These are phyloP conservation scores for Trichoderma sp. DNA, from an alignment of 2,329 filamentous ascomycete species.

Conservation along the genomic window DNA sequence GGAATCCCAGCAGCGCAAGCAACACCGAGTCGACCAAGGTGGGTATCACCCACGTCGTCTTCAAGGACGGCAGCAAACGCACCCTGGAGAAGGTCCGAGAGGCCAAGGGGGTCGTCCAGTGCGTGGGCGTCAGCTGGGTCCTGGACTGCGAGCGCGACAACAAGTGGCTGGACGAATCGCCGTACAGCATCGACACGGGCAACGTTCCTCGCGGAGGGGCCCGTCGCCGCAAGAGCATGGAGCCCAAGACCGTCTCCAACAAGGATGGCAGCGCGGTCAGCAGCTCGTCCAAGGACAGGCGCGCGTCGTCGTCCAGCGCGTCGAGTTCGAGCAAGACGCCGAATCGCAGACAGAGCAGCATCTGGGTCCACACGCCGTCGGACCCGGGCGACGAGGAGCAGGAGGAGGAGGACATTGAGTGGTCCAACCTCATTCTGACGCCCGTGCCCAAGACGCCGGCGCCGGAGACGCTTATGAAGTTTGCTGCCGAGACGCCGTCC, in stretches of 20 bases:
- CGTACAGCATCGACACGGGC: conserved; percentile 69
- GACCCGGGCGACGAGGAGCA: conserved; percentile 45
- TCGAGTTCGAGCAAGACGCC: conserved; percentile 51
- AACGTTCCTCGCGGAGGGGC: conserved; percentile 69
- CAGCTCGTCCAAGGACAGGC: conserved; percentile 40
- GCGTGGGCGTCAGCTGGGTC: conserved; percentile 86
- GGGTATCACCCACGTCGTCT: conserved; percentile 86
- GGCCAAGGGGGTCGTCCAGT: conserved; percentile 73
- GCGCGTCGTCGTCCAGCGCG: conserved; percentile 30
- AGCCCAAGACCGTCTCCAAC: conserved; percentile 70
- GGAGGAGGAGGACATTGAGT: conserved; percentile 46
- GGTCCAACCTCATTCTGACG: conserved; percentile 52
- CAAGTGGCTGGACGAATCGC: conserved; percentile 72
- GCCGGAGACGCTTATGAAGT: conserved; percentile 56
- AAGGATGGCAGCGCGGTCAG: conserved; percentile 65
- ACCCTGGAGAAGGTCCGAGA: conserved; percentile 80
- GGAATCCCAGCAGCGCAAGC: conserved; percentile 58
- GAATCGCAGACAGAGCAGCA: conserved; percentile 56
- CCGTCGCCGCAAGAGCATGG: conserved; percentile 79
- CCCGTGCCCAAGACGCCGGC: conserved; percentile 62
- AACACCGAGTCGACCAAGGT: conserved; percentile 54
- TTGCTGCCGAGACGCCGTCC: conserved; percentile 53
- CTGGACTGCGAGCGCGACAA: conserved; percentile 80
- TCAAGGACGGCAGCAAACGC: conserved; percentile 79
- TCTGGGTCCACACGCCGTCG: conserved; percentile 59